phyloP scores from a whole-genome alignment of 1,284 basidiomycete genomes.

The Leccinum pseudoinsigne region DNA sequence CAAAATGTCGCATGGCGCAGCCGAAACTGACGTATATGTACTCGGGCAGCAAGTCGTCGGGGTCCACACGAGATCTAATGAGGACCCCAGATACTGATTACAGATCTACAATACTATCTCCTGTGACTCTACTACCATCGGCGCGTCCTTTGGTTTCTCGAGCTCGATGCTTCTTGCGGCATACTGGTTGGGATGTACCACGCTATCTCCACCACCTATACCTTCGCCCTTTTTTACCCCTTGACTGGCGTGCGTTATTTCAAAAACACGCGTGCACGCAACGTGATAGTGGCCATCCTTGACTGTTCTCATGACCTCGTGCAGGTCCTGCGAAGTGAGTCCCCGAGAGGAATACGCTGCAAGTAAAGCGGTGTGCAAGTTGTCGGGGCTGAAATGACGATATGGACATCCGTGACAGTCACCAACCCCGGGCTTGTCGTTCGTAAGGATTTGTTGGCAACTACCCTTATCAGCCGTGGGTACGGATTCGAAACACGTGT shows the following conservation, averaged over 20 bases:
- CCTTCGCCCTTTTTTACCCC: slow-evolving; percentile 91
- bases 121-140: slow-evolving; percentile 29
- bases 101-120: neutral
- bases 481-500: neutral
- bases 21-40: slow-evolving; percentile 15
- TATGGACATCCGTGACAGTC: slow-evolving; percentile 95
- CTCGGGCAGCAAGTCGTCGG: slow-evolving; percentile 8
- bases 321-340: slow-evolving; percentile 65
- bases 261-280: slow-evolving; percentile 96
- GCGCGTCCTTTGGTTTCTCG: slow-evolving; percentile 40
- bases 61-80: slow-evolving; percentile 15
- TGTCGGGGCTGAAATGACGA: slow-evolving; percentile 86
- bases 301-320: slow-evolving; percentile 86
- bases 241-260: slow-evolving; percentile 79
- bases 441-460: slow-evolving; percentile 88
- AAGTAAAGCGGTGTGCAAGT: slow-evolving; percentile 78
- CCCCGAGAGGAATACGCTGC: slow-evolving; percentile 72
- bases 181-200: slow-evolving; percentile 94
- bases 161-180: slow-evolving; percentile 69
- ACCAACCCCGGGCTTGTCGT: slow-evolving; percentile 70
- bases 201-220: slow-evolving; percentile 83
- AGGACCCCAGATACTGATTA: slow-evolving; percentile 23
- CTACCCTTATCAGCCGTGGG: slow-evolving; percentile 41
- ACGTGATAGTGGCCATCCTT: slow-evolving; percentile 91
- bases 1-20: slow-evolving; percentile 20